A percentile compares a stretch with the other conserved stretches of the same genome.
These are phyloP conservation scores for Venustampulla echinocandica DNA, from an alignment of 495 filamentous ascomycete species.

Conservation along the genomic window DNA sequence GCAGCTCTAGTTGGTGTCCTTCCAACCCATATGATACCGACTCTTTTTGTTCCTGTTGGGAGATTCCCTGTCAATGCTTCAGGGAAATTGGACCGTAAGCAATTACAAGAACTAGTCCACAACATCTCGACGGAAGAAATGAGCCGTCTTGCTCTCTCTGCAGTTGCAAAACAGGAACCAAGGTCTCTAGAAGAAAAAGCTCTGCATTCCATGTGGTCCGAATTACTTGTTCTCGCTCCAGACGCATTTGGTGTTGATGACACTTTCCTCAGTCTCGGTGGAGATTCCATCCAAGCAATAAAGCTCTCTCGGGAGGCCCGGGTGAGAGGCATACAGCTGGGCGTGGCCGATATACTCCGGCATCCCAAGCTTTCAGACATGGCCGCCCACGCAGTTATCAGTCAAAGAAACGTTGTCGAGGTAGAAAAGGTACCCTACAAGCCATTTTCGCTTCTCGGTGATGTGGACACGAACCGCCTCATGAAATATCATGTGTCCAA, in stretches of 20 bases:
- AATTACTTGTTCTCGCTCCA: conserved; percentile 40
- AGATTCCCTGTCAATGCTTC: conserved; percentile 5
- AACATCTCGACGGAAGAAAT: no score
- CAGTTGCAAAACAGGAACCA: no score
- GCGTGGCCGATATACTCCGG: conserved; percentile 14
- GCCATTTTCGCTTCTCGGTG: no score
- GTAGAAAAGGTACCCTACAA: no score
- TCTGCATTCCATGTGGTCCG: conserved; percentile 2
- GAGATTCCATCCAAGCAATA: conserved; percentile 32
- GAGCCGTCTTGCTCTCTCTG: no score
- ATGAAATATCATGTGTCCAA: no score
- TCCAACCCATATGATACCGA: conserved; percentile 23
- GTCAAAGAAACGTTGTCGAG: no score
- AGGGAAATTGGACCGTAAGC: conserved; percentile 8
- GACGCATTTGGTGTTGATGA: conserved; percentile 15
- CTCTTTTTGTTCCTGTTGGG: conserved; percentile 6
- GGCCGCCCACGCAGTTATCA: no score
- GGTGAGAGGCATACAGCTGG: conserved; percentile 12
- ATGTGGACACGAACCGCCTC: no score
- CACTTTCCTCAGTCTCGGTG: conserved; percentile 26
- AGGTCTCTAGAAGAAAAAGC: not conserved
- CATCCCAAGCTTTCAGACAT: no score
- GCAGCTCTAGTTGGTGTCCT: no score
- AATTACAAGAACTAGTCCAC: not conserved
- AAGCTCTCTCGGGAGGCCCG: conserved; percentile 12